Evolutionary conservation across 371 early-diverging fungal genomes (phyloP), one percentile per base, ranked within the genome.

Genomic region (Basidiobolus meristosporus): DNA sequence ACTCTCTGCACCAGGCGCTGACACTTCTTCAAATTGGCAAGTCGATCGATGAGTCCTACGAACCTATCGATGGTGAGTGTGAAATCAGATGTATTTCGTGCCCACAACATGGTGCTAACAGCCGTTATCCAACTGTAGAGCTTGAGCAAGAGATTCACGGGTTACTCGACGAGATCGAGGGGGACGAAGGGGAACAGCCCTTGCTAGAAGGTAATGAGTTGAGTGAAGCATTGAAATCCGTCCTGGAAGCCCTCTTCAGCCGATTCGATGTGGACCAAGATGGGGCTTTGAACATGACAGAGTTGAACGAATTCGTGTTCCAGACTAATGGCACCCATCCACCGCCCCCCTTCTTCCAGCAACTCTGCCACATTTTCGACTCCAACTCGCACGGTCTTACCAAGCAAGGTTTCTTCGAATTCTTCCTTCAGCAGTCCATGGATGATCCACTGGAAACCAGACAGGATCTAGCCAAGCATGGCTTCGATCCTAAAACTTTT

Each of bases 391-490:
- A 54, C 33, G 64, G 68, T 4, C 40, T 71, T 9, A 65, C 68
- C 1, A 50, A 57, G 42, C 58, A 66, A 29, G 71, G 71, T 2
- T 71, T 68, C 31, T 51, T 65, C 58, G 65, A 62, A 36, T 71
- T 71, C 42, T 71, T 66, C 46, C 50, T 68, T 40, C 68, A 71
- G 34, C 71, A 71, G 46, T 68, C 71, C 0, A 42, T 71, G 19
- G 71, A 60, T 39, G 71, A 71, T 38, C 62, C 63, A 2, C 53
- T 59, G n/a, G 71, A 71, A 47, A 71, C 71, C 0, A 53, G 63
- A 38, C 61, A 61, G 12, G 71, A 71, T 43, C 51, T 71, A 31
- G 50, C 51, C 35, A 65, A 60, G 31, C 71, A 71, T 46, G 68
- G 68, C 16, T 71, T 61, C 43, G 65, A 71, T 46, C 19, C 19